A percentile compares a stretch with the other conserved stretches of the same genome.
Evolutionary conservation across 495 filamentous ascomycete genomes (phyloP).

Genomic region (Neurospora africana): DNA sequence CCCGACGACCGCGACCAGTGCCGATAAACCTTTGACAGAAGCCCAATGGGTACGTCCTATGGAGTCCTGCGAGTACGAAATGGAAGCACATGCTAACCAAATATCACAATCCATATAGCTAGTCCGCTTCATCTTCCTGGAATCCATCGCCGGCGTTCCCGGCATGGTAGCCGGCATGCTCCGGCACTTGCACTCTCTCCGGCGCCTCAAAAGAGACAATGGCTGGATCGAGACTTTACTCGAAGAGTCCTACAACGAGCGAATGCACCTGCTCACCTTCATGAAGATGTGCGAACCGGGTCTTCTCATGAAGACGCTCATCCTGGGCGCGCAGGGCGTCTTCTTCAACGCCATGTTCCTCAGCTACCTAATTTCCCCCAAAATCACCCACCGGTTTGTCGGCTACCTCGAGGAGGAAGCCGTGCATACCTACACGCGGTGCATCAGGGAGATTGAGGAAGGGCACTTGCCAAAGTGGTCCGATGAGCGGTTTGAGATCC

Average conservation of each 20-base stretch:
- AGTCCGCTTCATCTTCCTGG: constrained; percentile 80
- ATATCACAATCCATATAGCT: constrained; percentile 29
- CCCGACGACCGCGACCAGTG: constrained; percentile 32
- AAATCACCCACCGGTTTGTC: constrained; percentile 89
- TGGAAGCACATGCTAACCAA: constrained; percentile 3
- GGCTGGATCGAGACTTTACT: constrained; percentile 97
- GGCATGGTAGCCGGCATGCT: constrained; percentile 97
- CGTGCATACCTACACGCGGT: constrained; percentile 85
- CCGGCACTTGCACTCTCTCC: constrained; percentile 71
- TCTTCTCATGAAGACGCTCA: constrained; percentile 79
- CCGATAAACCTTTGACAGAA: constrained; percentile 36
- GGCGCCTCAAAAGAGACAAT: constrained; percentile 82
- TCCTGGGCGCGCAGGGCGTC: constrained; percentile 70
- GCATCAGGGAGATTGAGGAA: constrained; percentile 73
- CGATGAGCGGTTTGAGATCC: constrained; percentile 55
- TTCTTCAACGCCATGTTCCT: constrained; percentile 95
- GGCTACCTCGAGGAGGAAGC: constrained; percentile 97
- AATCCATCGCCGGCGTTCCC: constrained; percentile 88
- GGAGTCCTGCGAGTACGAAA: neutral
- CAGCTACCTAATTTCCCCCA: constrained; percentile 77
- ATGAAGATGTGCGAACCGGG: constrained; percentile 87
- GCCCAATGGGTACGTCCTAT: constrained; percentile 31
- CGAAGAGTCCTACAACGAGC: constrained; percentile 90
- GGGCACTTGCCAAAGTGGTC: constrained; percentile 76
- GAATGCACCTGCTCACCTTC: constrained; percentile 94